phyloP scores from a whole-genome alignment of 176 grass and related monocot species.

The Calamus simplicifolius region DNA sequence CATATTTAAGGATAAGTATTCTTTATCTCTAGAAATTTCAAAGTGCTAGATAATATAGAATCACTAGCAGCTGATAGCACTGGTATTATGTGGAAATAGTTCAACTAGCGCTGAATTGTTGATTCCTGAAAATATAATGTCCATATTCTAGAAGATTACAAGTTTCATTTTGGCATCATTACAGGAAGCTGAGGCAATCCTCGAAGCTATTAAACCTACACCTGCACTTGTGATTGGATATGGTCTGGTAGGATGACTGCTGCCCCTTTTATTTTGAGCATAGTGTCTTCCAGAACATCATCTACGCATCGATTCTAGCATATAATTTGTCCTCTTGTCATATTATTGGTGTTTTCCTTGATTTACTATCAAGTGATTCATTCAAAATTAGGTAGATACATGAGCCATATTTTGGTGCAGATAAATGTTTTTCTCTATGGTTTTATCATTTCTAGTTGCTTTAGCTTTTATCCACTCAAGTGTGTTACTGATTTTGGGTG shows the following conservation, averaged over 20 bases:
- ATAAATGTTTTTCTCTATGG: too few species aligned
- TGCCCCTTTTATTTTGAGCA: constrained; percentile 2
- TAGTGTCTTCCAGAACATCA: background rate
- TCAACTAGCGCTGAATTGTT: too few species aligned
- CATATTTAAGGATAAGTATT: too few species aligned
- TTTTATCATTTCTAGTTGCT: background rate
- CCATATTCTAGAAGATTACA: background rate
- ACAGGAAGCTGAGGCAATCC: constrained; percentile 86
- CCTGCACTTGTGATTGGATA: constrained; percentile 66
- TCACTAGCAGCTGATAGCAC: too few species aligned
- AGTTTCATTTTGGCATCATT: constrained; percentile 27
- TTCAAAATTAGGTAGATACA: too few species aligned
- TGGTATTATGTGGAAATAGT: too few species aligned
- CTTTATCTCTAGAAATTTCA: too few species aligned
- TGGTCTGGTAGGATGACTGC: constrained; percentile 39
- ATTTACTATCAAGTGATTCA: too few species aligned
- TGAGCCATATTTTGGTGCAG: too few species aligned
- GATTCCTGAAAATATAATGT: too few species aligned
- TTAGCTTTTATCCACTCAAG: constrained; percentile 1
- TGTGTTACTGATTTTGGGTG: constrained; percentile 21
- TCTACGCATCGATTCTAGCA: constrained; percentile 5
- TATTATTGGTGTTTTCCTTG: too few species aligned
- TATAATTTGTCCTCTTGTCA: background rate
- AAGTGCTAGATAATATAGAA: too few species aligned
- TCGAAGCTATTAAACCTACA: constrained; percentile 72